Evolutionary conservation across 192 early-diverging fungal genomes (phyloP), one percentile per base, ranked within the genome.

Genomic region (Coemansia erecta): DNA sequence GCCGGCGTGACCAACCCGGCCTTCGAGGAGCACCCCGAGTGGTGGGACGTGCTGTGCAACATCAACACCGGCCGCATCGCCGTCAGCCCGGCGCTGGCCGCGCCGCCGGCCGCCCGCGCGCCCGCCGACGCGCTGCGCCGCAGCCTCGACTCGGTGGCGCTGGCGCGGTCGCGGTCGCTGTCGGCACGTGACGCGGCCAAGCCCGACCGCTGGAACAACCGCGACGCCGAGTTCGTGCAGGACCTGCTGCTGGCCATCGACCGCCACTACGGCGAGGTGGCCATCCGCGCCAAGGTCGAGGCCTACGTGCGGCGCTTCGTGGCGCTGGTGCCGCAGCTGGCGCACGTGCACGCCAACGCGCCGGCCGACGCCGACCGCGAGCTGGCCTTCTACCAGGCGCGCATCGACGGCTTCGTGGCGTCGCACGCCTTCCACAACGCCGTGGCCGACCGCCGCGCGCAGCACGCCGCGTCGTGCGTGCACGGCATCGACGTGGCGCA

Each of bases 41-140:
- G 94, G 93, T 98, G 94, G 94, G 95, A 98, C 82, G 82, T 98
- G n/a, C 80, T 94, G 17, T 96, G 90, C 72, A 94, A 97, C 68
- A 90, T 98, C 58, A 90, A 89, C 60, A 93, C 93, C 2, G 93
- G 93, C 49, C 92, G 89, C 63, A 94, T 98, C 52, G 92, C 87
- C n/a, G 89, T 98, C 41, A 94, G 92, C 64, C 91, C 90, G 39
- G 83, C 77, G 21, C 69, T 87, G 21, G 63, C 73, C 10, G 58
- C 84, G 43, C 71, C 74, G 11, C 4, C 62, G 4, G 63, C 59
- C 15, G 24, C 53, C 5, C 62, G 66, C 17, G 57, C 77, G 13
- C 71, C 66, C 52, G 31, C 67, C 24, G 71, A 80, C 17, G 59
- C 77, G 12, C 58, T 80, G 26, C 70, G 77, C 1, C 70, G 72